Evolutionary conservation across 139 green algal species (phyloP).

Genomic region (Raphidocelis subcapitata): DNA sequence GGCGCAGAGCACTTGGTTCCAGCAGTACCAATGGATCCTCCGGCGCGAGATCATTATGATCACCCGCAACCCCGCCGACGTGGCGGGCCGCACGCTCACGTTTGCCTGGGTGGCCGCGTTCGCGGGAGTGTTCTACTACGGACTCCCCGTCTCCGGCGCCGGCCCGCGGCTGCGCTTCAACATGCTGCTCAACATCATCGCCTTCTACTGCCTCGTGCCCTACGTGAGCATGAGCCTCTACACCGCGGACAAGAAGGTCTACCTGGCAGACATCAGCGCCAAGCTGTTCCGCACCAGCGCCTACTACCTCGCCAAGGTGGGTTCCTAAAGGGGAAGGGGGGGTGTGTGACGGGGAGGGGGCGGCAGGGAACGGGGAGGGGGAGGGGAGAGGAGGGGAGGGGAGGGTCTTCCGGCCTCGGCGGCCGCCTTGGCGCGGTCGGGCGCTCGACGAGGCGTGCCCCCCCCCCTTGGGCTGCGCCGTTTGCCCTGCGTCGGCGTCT

Average conservation of each 20-base stretch:
- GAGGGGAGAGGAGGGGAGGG: too few species aligned
- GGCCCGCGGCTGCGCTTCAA: constrained; percentile 19
- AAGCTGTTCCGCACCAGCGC: constrained; percentile 38
- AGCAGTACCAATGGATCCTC: constrained; percentile 29
- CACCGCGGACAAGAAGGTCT: constrained; percentile 43
- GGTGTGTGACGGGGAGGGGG: too few species aligned
- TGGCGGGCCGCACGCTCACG: constrained; percentile 42
- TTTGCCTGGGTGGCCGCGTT: constrained; percentile 50
- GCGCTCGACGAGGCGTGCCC: too few species aligned
- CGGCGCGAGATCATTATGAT: constrained; percentile 28
- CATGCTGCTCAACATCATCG: not conserved
- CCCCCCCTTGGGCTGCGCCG: too few species aligned
- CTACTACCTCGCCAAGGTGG: constrained; percentile 43
- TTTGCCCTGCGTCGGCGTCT: too few species aligned
- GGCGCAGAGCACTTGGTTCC: too few species aligned
- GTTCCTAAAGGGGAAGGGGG: too few species aligned
- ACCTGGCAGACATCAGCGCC: constrained; percentile 30
- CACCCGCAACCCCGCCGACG: constrained; percentile 51
- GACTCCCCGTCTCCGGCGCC: constrained; percentile 10
- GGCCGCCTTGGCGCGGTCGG: too few species aligned
- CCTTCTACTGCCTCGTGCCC: constrained; percentile 35
- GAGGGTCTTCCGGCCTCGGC: too few species aligned
- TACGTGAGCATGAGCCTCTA: constrained; percentile 47
- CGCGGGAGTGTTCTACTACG: constrained; percentile 46
- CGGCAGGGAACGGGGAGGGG: too few species aligned